These are phyloP conservation scores for Astragalus glycyphyllos DNA, from an alignment of 306 rosid species.

Conservation along the genomic window DNA sequence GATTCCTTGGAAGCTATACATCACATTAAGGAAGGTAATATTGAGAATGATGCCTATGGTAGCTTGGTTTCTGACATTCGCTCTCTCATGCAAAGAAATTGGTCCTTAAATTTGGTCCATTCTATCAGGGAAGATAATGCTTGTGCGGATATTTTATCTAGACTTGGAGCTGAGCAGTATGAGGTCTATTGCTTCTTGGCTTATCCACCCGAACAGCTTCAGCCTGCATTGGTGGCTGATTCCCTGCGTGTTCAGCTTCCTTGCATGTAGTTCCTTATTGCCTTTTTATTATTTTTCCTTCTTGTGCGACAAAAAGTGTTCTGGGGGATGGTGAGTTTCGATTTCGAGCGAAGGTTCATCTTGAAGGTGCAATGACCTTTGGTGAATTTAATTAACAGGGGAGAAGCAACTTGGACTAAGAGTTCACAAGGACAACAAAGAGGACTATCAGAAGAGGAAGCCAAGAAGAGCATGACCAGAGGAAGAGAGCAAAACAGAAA, in stretches of 20 bases:
- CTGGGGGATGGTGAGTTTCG: neutral
- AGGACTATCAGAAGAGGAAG: too few species aligned
- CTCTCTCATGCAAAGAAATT: conserved; percentile 36
- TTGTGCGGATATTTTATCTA: conserved; percentile 33
- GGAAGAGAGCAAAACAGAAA: too few species aligned
- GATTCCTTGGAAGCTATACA: conserved; percentile 27
- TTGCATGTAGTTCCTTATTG: conserved; percentile 28
- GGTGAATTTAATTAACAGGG: neutral
- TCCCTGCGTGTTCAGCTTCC: conserved; percentile 33
- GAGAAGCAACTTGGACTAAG: too few species aligned
- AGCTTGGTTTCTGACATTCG: conserved; percentile 28
- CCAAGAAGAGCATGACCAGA: too few species aligned
- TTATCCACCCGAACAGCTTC: conserved; percentile 36
- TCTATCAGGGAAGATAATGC: conserved; percentile 23
- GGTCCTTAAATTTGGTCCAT: conserved; percentile 37
- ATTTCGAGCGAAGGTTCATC: neutral
- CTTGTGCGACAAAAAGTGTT: neutral
- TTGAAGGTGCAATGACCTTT: neutral
- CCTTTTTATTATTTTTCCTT: neutral
- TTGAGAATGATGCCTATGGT: conserved; percentile 14
- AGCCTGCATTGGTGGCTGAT: conserved; percentile 24
- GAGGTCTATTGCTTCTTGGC: conserved; percentile 35
- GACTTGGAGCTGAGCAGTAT: conserved; percentile 36
- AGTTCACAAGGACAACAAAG: too few species aligned
- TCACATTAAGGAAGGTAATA: conserved; percentile 27